phyloP scores from a whole-genome alignment of 2,329 filamentous ascomycete genomes.

The Torrubiella hemipterigena region DNA sequence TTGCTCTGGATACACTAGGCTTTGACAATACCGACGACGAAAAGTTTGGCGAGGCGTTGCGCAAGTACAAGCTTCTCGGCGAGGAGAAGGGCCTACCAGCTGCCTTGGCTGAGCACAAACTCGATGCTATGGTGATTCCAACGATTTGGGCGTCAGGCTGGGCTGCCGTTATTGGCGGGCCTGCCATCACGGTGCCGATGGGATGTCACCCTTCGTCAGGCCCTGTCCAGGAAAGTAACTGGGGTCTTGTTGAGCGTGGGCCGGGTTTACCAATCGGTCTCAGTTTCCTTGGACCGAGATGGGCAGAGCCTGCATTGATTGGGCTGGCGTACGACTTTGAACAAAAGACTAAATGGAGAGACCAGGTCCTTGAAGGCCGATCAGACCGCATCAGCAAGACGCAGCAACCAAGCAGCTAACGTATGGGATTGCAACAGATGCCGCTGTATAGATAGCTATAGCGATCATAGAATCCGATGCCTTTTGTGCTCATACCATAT shows the following conservation, averaged over 20 bases:
- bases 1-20: background rate
- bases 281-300: conserved; percentile 45
- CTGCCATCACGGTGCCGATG: conserved; percentile 46
- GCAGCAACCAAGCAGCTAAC: no score
- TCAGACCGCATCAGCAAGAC: no score
- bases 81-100: conserved; percentile 49
- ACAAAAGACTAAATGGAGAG: no score
- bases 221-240: no score
- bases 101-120: conserved; percentile 37
- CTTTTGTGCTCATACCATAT: no score
- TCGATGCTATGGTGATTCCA: conserved; percentile 50
- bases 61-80: conserved; percentile 32
- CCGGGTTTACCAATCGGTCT: conserved; percentile 34
- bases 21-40: conserved; percentile 41
- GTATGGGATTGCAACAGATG: no score
- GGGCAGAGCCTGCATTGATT: conserved; percentile 44
- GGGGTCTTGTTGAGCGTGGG: conserved; percentile 5
- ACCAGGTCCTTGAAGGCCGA: no score
- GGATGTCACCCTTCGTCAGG: no score
- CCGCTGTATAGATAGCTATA: no score
- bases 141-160: conserved; percentile 20
- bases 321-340: conserved; percentile 57
- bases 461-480: no score
- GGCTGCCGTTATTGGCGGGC: conserved; percentile 18
- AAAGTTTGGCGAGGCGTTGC: conserved; percentile 33